These are phyloP conservation scores for Oryza longistaminata DNA, from an alignment of 176 grass and related monocot species.

Conservation along the genomic window DNA sequence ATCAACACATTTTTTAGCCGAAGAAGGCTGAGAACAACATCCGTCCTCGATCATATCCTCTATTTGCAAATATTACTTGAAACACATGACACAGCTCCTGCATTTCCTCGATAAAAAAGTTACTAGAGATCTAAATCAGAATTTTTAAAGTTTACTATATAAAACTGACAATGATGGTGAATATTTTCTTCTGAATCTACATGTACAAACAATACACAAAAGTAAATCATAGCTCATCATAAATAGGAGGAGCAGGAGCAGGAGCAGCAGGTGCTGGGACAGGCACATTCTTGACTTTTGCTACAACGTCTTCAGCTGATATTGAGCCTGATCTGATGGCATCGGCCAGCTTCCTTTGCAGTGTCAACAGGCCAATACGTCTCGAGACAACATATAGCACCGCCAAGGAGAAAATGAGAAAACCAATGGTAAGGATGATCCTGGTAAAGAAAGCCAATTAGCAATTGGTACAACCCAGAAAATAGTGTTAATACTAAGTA, in stretches of 20 bases:
- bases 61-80: neutral
- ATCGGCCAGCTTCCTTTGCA: conserved; percentile 78
- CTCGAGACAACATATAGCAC: conserved; percentile 64
- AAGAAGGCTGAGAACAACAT: neutral
- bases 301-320: conserved; percentile 47
- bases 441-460: conserved; percentile 50
- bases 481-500: neutral
- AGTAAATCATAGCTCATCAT: conserved; percentile 65
- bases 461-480: neutral
- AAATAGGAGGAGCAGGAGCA: conserved; percentile 37
- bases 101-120: neutral
- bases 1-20: neutral
- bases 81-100: neutral
- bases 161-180: neutral
- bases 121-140: neutral
- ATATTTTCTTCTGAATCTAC: neutral
- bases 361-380: conserved; percentile 59
- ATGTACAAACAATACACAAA: neutral
- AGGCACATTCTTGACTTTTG: conserved; percentile 35
- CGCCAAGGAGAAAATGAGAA: conserved; percentile 73
- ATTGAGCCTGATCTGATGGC: conserved; percentile 77
- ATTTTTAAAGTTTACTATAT: neutral
- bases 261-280: conserved; percentile 19
- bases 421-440: conserved; percentile 65
- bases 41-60: neutral